Conservation (phyloP, 2,329 filamentous ascomycete genomes). For the Neurospora crassa region DNA sequence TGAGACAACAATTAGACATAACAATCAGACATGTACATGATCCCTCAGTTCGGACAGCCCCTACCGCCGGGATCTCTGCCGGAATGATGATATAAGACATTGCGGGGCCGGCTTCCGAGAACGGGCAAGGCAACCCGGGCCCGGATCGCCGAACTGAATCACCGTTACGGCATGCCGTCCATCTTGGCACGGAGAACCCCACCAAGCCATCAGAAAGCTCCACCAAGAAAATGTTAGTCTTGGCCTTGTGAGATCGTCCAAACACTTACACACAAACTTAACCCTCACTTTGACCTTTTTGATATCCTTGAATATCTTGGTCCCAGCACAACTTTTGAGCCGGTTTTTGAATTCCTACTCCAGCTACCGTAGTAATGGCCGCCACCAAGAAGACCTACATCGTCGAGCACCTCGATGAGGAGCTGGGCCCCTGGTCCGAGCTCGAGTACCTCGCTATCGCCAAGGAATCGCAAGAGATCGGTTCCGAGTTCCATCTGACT, state of each 20-base stretch:
- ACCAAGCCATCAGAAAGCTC: background rate
- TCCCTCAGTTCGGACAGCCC: background rate
- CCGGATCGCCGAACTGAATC: background rate
- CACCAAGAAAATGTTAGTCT: background rate
- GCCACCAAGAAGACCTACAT: slow-evolving; percentile 63
- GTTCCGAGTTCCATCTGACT: slow-evolving; percentile 68
- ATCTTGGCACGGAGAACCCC: background rate
- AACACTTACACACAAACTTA: background rate
- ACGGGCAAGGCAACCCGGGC: background rate
- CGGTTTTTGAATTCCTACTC: too few relatives aligned
- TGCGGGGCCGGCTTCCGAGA: background rate
- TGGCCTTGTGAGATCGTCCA: background rate
- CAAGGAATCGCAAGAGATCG: slow-evolving; percentile 59
- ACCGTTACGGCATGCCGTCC: background rate
- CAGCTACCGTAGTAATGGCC: slow-evolving; percentile 23
- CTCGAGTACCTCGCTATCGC: slow-evolving; percentile 89
- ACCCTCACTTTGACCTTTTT: background rate
- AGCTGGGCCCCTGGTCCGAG: slow-evolving; percentile 88
- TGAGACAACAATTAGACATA: background rate
- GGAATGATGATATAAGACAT: background rate
- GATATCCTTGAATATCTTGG: background rate
- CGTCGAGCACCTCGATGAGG: slow-evolving; percentile 92
- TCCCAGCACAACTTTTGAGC: background rate
- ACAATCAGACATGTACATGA: background rate
- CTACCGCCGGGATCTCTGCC: background rate